These are phyloP conservation scores for Cyclostephanos invisitatus DNA, from an alignment of 108 stramenopile species.

Conservation along the genomic window DNA sequence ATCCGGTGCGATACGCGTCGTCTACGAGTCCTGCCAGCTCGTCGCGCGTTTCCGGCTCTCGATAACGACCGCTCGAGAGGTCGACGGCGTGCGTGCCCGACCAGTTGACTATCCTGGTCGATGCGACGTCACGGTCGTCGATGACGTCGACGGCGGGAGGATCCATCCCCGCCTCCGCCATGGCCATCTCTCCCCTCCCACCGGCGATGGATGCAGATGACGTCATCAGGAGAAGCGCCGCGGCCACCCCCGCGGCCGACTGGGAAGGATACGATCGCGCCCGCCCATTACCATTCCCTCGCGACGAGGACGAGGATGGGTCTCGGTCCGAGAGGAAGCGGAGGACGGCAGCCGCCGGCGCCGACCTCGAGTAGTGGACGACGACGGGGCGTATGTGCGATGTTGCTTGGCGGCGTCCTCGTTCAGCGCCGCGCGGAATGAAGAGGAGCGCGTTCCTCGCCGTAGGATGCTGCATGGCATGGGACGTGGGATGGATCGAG, in stretches of 20 bases:
- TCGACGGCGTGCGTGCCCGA: slow-evolving; percentile 81
- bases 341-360: too few relatives aligned
- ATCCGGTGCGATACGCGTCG: slow-evolving; percentile 58
- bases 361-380: too few relatives aligned
- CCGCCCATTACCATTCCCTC: too few relatives aligned
- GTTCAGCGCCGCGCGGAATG: too few relatives aligned
- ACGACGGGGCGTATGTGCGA: too few relatives aligned
- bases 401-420: not conserved
- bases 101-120: slow-evolving; percentile 77
- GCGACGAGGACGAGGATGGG: not conserved
- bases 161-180: not conserved
- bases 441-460: too few relatives aligned
- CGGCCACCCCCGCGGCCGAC: not conserved
- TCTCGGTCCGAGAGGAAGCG: too few relatives aligned
- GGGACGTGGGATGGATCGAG: too few relatives aligned
- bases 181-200: not conserved
- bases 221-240: slow-evolving; percentile 1
- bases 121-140: not conserved
- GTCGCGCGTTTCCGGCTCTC: slow-evolving; percentile 74
- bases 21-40: slow-evolving; percentile 65
- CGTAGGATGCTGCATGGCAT: too few relatives aligned
- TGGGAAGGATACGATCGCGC: not conserved
- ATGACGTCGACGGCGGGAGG: not conserved
- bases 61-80: slow-evolving; percentile 56
- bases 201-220: not conserved